These are phyloP conservation scores for Hibiscus mutabilis DNA, from an alignment of 345 rosid genomes.

Conservation along the genomic window DNA sequence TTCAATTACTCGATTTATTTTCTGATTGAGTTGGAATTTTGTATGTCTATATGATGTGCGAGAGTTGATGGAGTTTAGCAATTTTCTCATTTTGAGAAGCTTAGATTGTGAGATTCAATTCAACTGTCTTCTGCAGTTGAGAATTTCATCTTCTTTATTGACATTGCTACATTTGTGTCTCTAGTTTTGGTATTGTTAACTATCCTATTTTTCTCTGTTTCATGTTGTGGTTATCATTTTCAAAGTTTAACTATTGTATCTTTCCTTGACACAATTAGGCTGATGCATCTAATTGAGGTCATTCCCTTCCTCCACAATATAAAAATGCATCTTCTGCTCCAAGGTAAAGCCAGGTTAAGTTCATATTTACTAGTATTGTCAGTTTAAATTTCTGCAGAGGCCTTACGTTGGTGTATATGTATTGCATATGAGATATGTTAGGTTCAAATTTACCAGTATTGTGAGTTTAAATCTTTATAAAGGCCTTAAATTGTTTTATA, in stretches of 20 bases:
- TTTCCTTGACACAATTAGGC: conserved; percentile 33
- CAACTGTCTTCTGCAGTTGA: neutral
- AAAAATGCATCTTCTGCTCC: conserved; percentile 64
- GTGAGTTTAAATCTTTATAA: neutral
- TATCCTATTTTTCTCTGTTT: neutral
- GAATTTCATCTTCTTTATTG: neutral
- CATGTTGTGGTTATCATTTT: neutral
- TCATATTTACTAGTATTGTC: neutral
- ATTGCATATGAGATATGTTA: neutral
- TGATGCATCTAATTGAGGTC: conserved; percentile 51
- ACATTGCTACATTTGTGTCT: neutral
- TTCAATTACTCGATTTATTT: too few species aligned
- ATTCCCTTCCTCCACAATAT: conserved; percentile 53
- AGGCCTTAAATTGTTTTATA: neutral
- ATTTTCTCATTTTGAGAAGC: neutral
- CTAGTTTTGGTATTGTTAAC: neutral
- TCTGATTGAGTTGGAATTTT: neutral
- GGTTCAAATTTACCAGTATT: neutral
- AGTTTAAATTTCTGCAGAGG: neutral
- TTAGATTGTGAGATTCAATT: neutral
- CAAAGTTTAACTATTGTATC: neutral
- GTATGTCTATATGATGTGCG: neutral
- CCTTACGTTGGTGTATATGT: neutral
- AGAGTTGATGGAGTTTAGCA: neutral
- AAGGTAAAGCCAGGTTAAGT: conserved; percentile 30